phyloP scores from a whole-genome alignment of 192 early-diverging fungal genomes.

The Umbelopsis sp. region DNA sequence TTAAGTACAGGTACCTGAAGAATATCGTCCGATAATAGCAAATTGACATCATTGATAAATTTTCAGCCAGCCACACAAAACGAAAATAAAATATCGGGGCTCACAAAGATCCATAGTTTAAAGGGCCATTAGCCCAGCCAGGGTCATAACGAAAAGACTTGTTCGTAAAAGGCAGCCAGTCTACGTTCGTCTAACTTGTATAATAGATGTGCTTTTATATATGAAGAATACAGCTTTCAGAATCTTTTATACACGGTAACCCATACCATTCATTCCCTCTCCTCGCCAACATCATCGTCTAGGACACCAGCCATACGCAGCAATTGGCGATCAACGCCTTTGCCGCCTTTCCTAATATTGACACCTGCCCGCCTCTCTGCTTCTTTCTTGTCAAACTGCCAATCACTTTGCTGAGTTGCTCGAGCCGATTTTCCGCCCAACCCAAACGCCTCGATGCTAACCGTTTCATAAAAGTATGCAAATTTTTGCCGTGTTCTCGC shows the following conservation, averaged over 20 bases:
- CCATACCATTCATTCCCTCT: conserved; percentile 12
- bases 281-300: conserved; percentile 28
- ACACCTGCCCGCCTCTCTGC: conserved; percentile 46
- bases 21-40: too few relatives aligned
- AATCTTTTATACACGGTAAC: not conserved
- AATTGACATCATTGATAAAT: too few relatives aligned
- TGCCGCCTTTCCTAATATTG: conserved; percentile 41
- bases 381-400: conserved; percentile 54
- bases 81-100: too few relatives aligned
- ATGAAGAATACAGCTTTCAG: not conserved
- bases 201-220: not conserved
- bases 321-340: conserved; percentile 46
- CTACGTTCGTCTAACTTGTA: not conserved
- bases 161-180: not conserved
- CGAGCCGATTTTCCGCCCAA: conserved; percentile 47
- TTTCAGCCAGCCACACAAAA: too few relatives aligned
- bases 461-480: conserved; percentile 44
- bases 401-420: conserved; percentile 46
- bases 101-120: too few relatives aligned
- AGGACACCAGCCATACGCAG: conserved; percentile 41
- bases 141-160: too few relatives aligned
- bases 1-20: too few relatives aligned
- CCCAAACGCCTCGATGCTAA: conserved; percentile 56
- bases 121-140: not conserved
- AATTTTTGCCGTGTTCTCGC: conserved; percentile 33